phyloP scores from a whole-genome alignment of 352 stramenopile species.

The Pythium phragmiticola region DNA sequence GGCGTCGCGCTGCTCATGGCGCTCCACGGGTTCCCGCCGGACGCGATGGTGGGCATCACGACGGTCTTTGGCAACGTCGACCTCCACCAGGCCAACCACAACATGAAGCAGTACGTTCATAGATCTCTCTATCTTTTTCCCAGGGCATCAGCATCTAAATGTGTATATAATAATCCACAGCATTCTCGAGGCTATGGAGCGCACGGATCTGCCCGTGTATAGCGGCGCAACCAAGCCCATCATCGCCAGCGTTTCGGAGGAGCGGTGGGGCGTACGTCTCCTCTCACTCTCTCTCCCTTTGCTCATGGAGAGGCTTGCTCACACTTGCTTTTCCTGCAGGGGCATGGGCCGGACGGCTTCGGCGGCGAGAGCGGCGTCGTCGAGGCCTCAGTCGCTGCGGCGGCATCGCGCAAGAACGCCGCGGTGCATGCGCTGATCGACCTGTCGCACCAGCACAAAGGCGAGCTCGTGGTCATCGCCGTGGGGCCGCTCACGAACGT shows the following conservation, averaged over 20 bases:
- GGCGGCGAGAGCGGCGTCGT: slow-evolving; percentile 52
- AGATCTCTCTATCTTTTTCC: no score
- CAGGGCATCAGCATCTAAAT: background rate
- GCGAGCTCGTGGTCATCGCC: slow-evolving; percentile 73
- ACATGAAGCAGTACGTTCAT: slow-evolving; percentile 61
- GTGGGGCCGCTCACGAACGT: slow-evolving; percentile 81
- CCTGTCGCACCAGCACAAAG: slow-evolving; percentile 47
- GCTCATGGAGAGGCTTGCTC: background rate
- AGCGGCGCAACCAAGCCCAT: slow-evolving; percentile 68
- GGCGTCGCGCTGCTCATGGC: slow-evolving; percentile 72
- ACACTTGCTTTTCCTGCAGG: slow-evolving; percentile 23
- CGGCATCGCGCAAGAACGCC: slow-evolving; percentile 46
- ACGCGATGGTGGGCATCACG: slow-evolving; percentile 63
- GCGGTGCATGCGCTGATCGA: slow-evolving; percentile 69
- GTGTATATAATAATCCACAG: slow-evolving; percentile 24
- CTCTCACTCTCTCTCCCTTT: background rate
- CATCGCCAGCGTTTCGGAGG: slow-evolving; percentile 57
- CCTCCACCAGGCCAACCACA: slow-evolving; percentile 79
- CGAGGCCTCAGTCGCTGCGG: slow-evolving; percentile 21
- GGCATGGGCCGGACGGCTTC: slow-evolving; percentile 72
- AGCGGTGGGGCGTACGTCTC: slow-evolving; percentile 51
- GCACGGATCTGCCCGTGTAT: slow-evolving; percentile 53
- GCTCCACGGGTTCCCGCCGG: slow-evolving; percentile 55
- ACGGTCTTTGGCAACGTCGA: slow-evolving; percentile 86
- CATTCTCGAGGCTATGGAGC: slow-evolving; percentile 56